Evolutionary conservation across 1,139 yeast species (phyloP), one percentile per base, ranked within the genome.

Genomic region (Geotrichum candidum): DNA sequence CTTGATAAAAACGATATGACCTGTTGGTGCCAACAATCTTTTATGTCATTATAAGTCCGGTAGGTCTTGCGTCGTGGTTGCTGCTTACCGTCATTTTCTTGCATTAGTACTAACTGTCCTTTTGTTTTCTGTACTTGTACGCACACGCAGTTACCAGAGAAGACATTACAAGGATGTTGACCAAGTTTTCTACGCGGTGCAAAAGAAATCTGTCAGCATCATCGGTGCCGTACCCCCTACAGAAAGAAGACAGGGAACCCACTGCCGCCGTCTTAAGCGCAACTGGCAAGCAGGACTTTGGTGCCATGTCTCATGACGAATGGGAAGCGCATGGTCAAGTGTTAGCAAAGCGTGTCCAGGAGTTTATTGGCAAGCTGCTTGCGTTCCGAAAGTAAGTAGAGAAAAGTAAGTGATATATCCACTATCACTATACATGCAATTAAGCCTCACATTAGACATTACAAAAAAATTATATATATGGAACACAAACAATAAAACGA

Each of bases 251-350:
- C 15, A 18, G n/a, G 25, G 31, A 53, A 41, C 9, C 31, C 10
- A 23, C 10, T n/a, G 35, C 3, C 31, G 23, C 35, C 2, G 10
- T 22, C 3, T n/a, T 18, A 10, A n/a, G 48, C 22, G 5, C 48
- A 7, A 3, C 22, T 15, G 18, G 48, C 23, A 41, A 41, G 48
- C 48, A 10, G 23, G 22, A 18, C 18, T 41, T 11, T 13, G 31
- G 18, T 10, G 31, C 25, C 5, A 65, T 62, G 67, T 57, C 62
- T 13, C 55, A 63, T 29, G 60, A 60, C 22, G 67, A 65, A 23
- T 66, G 68, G 68, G 63, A 64, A 18, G 31, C 31, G 9, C 58
- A 61, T 11, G 67, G 68, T 9, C 60, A 59, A 6, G n/a, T 27
- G 27, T 57, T 66, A 7, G 51, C 56, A 9, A 60, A 60, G 51